Base-by-base conservation (phyloP, 2,329 filamentous ascomycete genomes). In the Ophiostoma perfectum region DNA sequence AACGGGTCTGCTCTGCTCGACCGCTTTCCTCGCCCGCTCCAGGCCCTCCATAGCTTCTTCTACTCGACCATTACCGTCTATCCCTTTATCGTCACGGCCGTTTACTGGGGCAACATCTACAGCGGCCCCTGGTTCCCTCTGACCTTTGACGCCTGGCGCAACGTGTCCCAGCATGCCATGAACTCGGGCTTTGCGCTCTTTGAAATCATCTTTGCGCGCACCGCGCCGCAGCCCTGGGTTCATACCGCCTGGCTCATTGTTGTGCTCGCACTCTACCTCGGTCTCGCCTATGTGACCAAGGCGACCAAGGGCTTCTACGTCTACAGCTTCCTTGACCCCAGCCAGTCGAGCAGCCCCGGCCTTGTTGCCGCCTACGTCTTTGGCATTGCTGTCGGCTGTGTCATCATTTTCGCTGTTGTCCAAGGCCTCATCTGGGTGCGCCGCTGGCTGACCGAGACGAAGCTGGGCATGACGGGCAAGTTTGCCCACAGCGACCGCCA, bases 131-230 rank as follows among this genome's bases (percentile, higher is more conserved):
- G 85, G 82, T 88, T 83, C 75, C 70, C 78, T 0, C 74, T 73
- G 5, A 70, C 72, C n/a, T 90, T 86, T 73, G 73, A 77, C 5
- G 83, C 81, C 41, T 92, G 88, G 87, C 81, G 79, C 73, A 90
- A 91, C 76, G 80, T 91, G 72, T 90, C 88, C 55, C 84, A 91
- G 77, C 92, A 96, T 78, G 88, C 81, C 27, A 78, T 96, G 67
- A 96, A 96, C 80, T 83, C 85, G 64, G 76, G 82, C 66, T 92
- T 91, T 76, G 90, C 90, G 0, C 80, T 93, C n/a, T 84, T 92
- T 74, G 91, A 96, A 78, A 83, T 95, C 73, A 39, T 89, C 36
- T 73, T 95, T 45, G 82, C 91, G 1, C 83, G 90, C 52, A 90
- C 89, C 3, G 79, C 81, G 6, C 84, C 86, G 11, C 82, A 85